These are phyloP conservation scores for Fistulina hepatica DNA, from an alignment of 1,284 basidiomycete species.

Conservation along the genomic window DNA sequence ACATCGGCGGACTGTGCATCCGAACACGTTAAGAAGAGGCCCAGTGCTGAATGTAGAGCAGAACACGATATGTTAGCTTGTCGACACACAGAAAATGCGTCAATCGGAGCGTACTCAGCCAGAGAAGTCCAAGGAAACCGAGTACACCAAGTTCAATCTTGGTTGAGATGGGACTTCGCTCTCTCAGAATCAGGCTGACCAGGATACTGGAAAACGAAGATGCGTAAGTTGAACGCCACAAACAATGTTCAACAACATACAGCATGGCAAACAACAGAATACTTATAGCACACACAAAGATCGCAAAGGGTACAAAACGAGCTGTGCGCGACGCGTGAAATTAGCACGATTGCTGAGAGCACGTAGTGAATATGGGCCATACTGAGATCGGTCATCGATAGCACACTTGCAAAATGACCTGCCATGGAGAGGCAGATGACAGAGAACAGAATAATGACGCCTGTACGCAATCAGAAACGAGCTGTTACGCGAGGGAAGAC, in stretches of 20 bases:
- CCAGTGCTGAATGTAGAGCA: conserved; percentile 41
- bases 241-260: conserved; percentile 29
- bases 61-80: too few species aligned
- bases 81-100: too few species aligned
- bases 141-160: conserved; percentile 61
- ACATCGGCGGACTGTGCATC: conserved; percentile 67
- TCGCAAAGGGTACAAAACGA: conserved; percentile 73
- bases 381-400: conserved; percentile 71
- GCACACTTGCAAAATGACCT: conserved; percentile 57
- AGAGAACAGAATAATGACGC: conserved; percentile 56
- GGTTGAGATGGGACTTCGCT: conserved; percentile 68
- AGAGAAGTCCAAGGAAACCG: conserved; percentile 62
- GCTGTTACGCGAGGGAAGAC: conserved; percentile 3
- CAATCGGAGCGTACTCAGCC: conserved; percentile 47
- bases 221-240: conserved; percentile 1
- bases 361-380: conserved; percentile 19
- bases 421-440: conserved; percentile 67
- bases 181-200: conserved; percentile 46
- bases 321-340: conserved; percentile 30
- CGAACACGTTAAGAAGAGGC: conserved; percentile 58
- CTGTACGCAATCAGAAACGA: conserved; percentile 25
- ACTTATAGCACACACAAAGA: conserved; percentile 64
- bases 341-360: too few species aligned
- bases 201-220: conserved; percentile 30
- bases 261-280: conserved; percentile 54